Conservation (phyloP, 306 rosid species). For the Alnus glutinosa region DNA sequence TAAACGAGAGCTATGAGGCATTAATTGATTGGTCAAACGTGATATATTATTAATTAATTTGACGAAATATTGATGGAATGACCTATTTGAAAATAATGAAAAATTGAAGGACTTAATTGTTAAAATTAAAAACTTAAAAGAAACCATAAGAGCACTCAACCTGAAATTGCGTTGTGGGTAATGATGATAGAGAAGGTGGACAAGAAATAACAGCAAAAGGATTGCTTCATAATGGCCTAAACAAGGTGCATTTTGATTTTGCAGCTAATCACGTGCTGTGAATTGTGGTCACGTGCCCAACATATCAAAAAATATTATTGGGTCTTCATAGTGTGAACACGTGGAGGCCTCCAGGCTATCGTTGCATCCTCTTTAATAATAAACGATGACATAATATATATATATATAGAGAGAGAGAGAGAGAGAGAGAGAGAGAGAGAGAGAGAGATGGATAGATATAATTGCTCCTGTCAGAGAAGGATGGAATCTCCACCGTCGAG, state of each 20-base stretch:
- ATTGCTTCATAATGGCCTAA: constrained; percentile 23
- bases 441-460: too few relatives aligned
- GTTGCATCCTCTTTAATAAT: background rate
- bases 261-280: constrained; percentile 22
- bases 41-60: too few relatives aligned
- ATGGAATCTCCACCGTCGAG: background rate
- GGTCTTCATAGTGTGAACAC: background rate
- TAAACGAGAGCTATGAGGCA: too few relatives aligned
- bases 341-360: background rate
- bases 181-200: constrained; percentile 22
- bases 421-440: too few relatives aligned
- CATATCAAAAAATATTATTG: too few relatives aligned
- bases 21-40: too few relatives aligned
- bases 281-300: constrained; percentile 11
- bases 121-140: too few relatives aligned
- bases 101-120: too few relatives aligned
- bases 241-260: background rate
- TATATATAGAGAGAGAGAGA: background rate
- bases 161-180: background rate
- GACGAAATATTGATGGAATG: too few relatives aligned
- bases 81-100: too few relatives aligned
- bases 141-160: too few relatives aligned
- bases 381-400: background rate
- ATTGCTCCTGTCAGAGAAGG: background rate
- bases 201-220: constrained; percentile 20